Percentiles rank a stretch among this genome's conserved stretches.
phyloP scores from a whole-genome alignment of 1,139 yeast genomes.

The Zygosaccharomyces pseudobailii region DNA sequence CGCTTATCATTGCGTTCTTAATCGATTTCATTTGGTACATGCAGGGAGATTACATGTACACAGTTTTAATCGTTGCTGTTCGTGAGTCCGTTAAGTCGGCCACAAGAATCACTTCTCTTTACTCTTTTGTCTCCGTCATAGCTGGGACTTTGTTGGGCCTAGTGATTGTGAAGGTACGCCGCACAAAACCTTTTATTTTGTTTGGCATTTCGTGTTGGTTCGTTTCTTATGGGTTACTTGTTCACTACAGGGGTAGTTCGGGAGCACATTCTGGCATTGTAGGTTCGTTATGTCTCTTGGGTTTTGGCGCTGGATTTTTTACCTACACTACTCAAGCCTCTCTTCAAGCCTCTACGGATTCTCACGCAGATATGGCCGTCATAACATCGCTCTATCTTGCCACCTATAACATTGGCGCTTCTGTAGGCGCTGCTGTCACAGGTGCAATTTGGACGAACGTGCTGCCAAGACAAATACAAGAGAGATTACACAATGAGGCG shows the following conservation, averaged over 20 bases:
- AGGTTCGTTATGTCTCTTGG: constrained; percentile 58
- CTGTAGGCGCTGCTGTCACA: constrained; percentile 38
- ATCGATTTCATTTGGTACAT: constrained; percentile 43
- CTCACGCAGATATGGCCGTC: constrained; percentile 54
- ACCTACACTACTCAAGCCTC: constrained; percentile 63
- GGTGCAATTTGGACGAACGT: constrained; percentile 45
- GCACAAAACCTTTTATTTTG: constrained; percentile 54
- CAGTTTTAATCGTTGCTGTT: constrained; percentile 57
- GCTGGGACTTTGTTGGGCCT: constrained; percentile 55
- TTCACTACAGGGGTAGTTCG: constrained; percentile 36
- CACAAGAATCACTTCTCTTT: constrained; percentile 52
- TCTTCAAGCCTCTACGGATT: constrained; percentile 51
- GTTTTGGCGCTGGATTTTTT: constrained; percentile 70
- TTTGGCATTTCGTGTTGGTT: constrained; percentile 54
- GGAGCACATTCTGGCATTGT: constrained; percentile 48
- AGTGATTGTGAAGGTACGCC: constrained; percentile 45
- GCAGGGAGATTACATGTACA: constrained; percentile 64
- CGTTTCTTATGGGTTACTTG: constrained; percentile 51
- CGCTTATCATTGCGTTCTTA: constrained; percentile 47
- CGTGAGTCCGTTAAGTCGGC: constrained; percentile 54
- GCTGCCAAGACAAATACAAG: constrained; percentile 37
- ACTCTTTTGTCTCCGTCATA: constrained; percentile 61
- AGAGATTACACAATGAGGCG: constrained; percentile 21
- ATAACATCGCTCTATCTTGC: constrained; percentile 51
- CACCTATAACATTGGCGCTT: constrained; percentile 51